These are phyloP conservation scores for Ceratobasidium sp. DNA, from an alignment of 1,284 basidiomycete species.

Conservation along the genomic window DNA sequence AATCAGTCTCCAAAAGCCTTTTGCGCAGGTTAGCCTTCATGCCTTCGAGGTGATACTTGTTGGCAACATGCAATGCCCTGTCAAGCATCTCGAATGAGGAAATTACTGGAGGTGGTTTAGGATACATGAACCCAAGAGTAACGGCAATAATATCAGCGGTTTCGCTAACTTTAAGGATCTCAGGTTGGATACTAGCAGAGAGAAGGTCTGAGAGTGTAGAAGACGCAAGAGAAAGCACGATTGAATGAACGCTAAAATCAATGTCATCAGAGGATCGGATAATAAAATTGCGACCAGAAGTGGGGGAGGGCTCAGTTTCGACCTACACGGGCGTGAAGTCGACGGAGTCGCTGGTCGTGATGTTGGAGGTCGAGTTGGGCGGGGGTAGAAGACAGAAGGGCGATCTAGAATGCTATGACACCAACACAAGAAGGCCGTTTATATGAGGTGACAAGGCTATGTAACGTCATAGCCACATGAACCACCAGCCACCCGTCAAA, in stretches of 20 bases:
- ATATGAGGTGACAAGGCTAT: too few species aligned
- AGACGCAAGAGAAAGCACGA: constrained; percentile 33
- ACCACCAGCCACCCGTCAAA: too few species aligned
- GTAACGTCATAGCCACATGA: too few species aligned
- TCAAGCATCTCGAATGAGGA: background rate
- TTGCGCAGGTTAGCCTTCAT: background rate
- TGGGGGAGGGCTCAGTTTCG: too few species aligned
- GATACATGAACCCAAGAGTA: constrained; percentile 18
- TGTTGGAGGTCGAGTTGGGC: too few species aligned
- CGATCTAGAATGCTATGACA: too few species aligned
- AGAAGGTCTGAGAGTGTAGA: constrained; percentile 30
- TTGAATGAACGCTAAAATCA: constrained; percentile 34
- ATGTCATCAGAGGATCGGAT: constrained; percentile 35
- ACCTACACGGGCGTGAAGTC: too few species aligned
- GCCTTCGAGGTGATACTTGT: constrained; percentile 20
- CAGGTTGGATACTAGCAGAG: too few species aligned
- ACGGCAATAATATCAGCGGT: background rate
- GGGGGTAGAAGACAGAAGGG: too few species aligned
- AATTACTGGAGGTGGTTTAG: background rate
- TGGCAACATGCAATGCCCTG: background rate
- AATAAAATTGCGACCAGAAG: too few species aligned
- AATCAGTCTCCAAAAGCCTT: background rate
- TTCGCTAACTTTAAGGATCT: background rate
- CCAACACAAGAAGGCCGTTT: too few species aligned
- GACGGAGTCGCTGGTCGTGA: too few species aligned